Conservation (phyloP, 2,329 filamentous ascomycete genomes). For the Byssochlamys sp. region DNA sequence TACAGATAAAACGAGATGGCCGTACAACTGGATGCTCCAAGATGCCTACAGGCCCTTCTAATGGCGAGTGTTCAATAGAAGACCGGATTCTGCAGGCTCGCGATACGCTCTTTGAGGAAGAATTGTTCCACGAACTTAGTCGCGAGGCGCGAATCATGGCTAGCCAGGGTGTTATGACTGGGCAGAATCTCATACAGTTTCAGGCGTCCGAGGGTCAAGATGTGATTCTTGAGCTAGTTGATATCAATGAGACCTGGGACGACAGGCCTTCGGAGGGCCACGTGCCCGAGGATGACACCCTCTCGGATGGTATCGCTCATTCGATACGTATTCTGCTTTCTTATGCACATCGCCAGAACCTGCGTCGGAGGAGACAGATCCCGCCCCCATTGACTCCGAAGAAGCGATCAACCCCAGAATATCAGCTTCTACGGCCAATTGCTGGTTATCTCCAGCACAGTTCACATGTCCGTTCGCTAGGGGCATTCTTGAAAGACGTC, state of each 20-base stretch:
- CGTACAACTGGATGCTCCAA: constrained; percentile 48
- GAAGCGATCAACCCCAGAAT: constrained; percentile 41
- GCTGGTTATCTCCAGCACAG: constrained; percentile 45
- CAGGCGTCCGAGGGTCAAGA: constrained; percentile 45
- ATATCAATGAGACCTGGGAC: constrained; percentile 39
- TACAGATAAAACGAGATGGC: constrained; percentile 54
- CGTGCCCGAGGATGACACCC: constrained; percentile 18
- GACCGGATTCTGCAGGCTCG: constrained; percentile 34
- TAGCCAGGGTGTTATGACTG: constrained; percentile 59
- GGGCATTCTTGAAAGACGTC: constrained; percentile 23
- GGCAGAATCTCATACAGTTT: constrained; percentile 50
- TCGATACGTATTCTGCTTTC: constrained; percentile 66
- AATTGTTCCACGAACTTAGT: constrained; percentile 81
- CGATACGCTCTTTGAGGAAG: constrained; percentile 50
- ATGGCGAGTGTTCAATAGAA: constrained; percentile 21
- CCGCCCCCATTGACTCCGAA: constrained; percentile 47
- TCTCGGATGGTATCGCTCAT: constrained; percentile 58
- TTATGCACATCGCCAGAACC: constrained; percentile 68
- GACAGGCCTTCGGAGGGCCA: constrained; percentile 16
- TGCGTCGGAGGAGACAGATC: constrained; percentile 54
- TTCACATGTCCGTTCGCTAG: constrained; percentile 24
- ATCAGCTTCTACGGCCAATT: constrained; percentile 52
- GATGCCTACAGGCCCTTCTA: constrained; percentile 8
- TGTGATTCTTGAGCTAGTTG: constrained; percentile 59
- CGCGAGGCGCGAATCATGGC: constrained; percentile 67